Evolutionary conservation across 2,329 filamentous ascomycete species (phyloP).

Genomic region (Aphanocladium album): DNA sequence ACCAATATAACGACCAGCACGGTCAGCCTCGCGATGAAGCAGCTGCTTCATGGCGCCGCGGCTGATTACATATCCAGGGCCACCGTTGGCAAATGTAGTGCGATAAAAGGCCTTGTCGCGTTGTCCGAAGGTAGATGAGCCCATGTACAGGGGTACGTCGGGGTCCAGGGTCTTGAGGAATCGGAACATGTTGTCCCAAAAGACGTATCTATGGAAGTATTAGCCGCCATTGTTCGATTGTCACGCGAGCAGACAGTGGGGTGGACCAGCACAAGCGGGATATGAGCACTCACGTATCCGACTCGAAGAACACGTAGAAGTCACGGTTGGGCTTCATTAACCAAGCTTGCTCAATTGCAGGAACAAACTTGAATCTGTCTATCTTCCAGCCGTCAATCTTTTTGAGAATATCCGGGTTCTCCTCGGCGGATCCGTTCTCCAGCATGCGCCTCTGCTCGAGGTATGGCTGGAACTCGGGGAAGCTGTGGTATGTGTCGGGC

Average conservation of each 20-base stretch:
- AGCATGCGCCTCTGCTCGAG: conserved; percentile 34
- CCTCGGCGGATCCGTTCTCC: conserved; percentile 28
- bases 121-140: conserved; percentile 8
- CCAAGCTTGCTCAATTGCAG: conserved; percentile 49
- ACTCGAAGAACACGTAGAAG: conserved; percentile 54
- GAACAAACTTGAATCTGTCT: conserved; percentile 54
- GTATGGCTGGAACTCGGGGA: conserved; percentile 33
- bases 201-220: conserved; percentile 13
- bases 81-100: conserved; percentile 16
- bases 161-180: conserved; percentile 14
- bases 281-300: conserved; percentile 43
- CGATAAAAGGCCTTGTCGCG: neutral
- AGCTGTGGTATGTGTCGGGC: conserved; percentile 33
- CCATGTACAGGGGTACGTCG: conserved; percentile 4
- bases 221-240: neutral
- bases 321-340: conserved; percentile 40
- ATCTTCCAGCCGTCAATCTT: conserved; percentile 44
- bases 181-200: conserved; percentile 17
- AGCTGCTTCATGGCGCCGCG: conserved; percentile 15
- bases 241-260: neutral
- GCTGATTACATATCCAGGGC: conserved; percentile 17
- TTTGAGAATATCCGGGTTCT: conserved; percentile 24
- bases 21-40: conserved; percentile 9
- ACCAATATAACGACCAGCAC: neutral
- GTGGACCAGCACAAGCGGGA: conserved; percentile 24